Conservation (phyloP, 208 protist species). For the Porcisia deanei region DNA sequence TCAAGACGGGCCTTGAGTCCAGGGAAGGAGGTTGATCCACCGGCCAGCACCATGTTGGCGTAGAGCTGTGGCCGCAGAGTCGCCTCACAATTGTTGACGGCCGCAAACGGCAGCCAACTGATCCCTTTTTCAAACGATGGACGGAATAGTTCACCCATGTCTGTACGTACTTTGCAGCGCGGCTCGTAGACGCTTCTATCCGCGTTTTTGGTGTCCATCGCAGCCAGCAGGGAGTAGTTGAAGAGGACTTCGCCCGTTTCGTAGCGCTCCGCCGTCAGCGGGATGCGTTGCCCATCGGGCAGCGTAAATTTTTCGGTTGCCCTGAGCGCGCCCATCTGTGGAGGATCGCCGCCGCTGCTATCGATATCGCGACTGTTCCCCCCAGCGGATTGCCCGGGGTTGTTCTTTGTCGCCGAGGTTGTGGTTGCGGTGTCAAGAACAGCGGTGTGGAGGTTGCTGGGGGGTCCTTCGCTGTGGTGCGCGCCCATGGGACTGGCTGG, state of each 20-base stretch:
- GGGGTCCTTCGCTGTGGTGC: not conserved
- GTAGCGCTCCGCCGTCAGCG: slow-evolving; percentile 65
- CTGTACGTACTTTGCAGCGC: slow-evolving; percentile 73
- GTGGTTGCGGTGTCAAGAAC: not conserved
- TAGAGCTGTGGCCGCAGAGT: slow-evolving; percentile 91
- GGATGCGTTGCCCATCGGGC: slow-evolving; percentile 88
- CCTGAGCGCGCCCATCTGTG: not conserved
- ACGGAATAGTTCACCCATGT: slow-evolving; percentile 80
- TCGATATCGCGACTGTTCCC: not conserved
- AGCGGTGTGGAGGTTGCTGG: not conserved
- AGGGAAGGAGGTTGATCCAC: slow-evolving; percentile 88
- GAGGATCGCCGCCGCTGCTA: not conserved
- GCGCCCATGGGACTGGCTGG: not conserved
- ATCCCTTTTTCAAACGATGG: slow-evolving; percentile 90
- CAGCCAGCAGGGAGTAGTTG: slow-evolving; percentile 78
- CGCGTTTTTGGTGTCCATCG: slow-evolving; percentile 19
- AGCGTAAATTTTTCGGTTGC: slow-evolving; percentile 66
- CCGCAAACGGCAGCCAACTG: slow-evolving; percentile 89
- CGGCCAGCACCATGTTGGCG: slow-evolving; percentile 93
- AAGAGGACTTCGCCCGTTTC: slow-evolving; percentile 84
- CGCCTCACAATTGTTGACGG: slow-evolving; percentile 92
- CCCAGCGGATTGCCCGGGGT: not conserved
- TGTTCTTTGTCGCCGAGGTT: not conserved
- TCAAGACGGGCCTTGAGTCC: slow-evolving; percentile 84
- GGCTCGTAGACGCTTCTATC: slow-evolving; percentile 58